Base-by-base conservation (phyloP, 2,329 filamentous ascomycete species). In the Balansia obtecta region DNA sequence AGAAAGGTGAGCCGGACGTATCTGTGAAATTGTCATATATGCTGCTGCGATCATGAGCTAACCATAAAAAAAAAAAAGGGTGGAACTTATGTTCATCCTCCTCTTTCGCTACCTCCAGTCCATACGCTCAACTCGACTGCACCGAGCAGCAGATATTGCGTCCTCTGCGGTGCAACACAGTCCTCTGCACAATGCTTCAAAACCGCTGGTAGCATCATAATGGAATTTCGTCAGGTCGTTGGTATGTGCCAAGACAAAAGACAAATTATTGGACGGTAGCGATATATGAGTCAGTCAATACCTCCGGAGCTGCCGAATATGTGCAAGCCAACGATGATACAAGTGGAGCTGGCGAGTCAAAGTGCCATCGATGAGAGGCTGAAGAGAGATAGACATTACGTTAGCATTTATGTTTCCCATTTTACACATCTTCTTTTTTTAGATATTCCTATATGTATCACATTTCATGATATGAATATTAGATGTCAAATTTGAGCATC, bases 61-160 rank as follows among this genome's bases (percentile, higher is more conserved):
- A 47, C 40, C 9, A 8, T 15, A 6, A 33, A 20, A 41, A 52
- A 88, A n/a, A 11, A 9, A 41, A 52, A 88, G 87, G 58, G 87
- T 97, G 68, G 93, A 97, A 66, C 71, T 97, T 15, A 65, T 89
- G 43, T 97, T 96, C 64, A 74, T 97, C 55, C 71, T 95, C 30
- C 76, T 98, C 47, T 83, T 96, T 67, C 80, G 88, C 59, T 95
- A 93, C 60, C 63, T 96, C 49, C 80, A 82, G 57, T 80, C 82
- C 57, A 60, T 94, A 51, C 81, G 80, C 59, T 76, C 82, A 43
- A 75, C 85, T 57, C 83, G 85, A 63, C 71, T 95, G 42, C 76
- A 80, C 56, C 85, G 83, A 51, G 73, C 82, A 15, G 81, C 82
- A 12, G 74, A 80, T 47, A 60, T 81, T 48, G 81, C 84, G 10